These are phyloP conservation scores for Lentinula novae-zelandiae DNA, from an alignment of 1,284 basidiomycete species.

Conservation along the genomic window DNA sequence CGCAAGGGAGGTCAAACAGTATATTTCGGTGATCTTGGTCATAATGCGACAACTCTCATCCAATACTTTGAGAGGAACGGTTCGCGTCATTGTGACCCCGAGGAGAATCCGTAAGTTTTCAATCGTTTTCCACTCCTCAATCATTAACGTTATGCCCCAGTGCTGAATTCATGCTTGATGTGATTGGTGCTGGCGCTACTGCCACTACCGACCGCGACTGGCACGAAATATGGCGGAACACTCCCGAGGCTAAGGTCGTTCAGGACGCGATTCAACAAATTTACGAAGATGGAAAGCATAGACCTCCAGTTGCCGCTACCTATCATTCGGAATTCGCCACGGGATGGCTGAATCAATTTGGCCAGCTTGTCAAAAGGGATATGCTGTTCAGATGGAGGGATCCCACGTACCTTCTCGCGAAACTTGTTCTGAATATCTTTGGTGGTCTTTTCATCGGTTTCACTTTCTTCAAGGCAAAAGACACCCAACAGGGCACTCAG, in stretches of 20 bases:
- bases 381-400: constrained; percentile 36
- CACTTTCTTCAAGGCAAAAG: constrained; percentile 64
- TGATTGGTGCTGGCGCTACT: constrained; percentile 64
- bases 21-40: constrained; percentile 76
- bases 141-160: constrained; percentile 26
- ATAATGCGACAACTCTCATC: constrained; percentile 52
- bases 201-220: constrained; percentile 43
- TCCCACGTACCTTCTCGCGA: constrained; percentile 76
- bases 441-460: constrained; percentile 63
- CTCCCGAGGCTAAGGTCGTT: constrained; percentile 31
- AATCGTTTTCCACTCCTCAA: not conserved
- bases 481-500: constrained; percentile 70
- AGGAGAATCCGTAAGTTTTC: constrained; percentile 44
- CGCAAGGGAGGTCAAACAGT: constrained; percentile 73
- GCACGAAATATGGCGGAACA: constrained; percentile 40
- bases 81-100: constrained; percentile 38
- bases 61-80: constrained; percentile 69
- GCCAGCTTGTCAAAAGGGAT: constrained; percentile 37
- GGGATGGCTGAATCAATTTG: constrained; percentile 46
- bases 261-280: constrained; percentile 36
- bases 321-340: constrained; percentile 50
- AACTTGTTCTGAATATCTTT: constrained; percentile 57
- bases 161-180: constrained; percentile 69
- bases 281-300: constrained; percentile 31
- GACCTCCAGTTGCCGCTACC: constrained; percentile 27